Evolutionary conservation across 2,329 filamentous ascomycete species (phyloP).

Genomic region (Penicillium hesseltinei): DNA sequence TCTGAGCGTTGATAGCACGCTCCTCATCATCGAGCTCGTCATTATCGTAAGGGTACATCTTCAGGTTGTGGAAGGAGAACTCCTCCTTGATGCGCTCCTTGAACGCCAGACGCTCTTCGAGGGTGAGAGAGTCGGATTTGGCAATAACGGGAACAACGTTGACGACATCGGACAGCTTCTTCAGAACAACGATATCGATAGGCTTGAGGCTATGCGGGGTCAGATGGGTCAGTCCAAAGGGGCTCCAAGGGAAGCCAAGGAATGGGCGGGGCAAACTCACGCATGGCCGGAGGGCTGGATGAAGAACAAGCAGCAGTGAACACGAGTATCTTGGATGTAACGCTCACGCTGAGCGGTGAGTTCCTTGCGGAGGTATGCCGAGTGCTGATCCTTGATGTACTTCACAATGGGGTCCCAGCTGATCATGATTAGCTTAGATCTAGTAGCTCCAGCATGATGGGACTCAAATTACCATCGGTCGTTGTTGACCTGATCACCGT

Average conservation of each 20-base stretch:
- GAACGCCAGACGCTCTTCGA: slow-evolving; percentile 93
- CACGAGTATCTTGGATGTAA: slow-evolving; percentile 98
- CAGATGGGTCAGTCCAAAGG: neutral
- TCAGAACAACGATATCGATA: slow-evolving; percentile 98
- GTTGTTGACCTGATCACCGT: slow-evolving; percentile 98
- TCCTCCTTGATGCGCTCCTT: slow-evolving; percentile 99
- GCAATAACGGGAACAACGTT: slow-evolving; percentile 99
- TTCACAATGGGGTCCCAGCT: slow-evolving; percentile 99
- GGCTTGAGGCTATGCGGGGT: slow-evolving; percentile 68
- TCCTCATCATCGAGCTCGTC: slow-evolving; percentile 98
- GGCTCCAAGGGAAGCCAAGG: neutral
- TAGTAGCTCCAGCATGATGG: neutral
- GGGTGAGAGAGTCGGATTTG: slow-evolving; percentile 92
- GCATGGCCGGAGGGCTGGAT: slow-evolving; percentile 98
- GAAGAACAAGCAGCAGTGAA: slow-evolving; percentile 99
- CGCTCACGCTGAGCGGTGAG: slow-evolving; percentile 98
- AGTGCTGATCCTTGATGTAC: slow-evolving; percentile 99
- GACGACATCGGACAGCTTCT: slow-evolving; percentile 99
- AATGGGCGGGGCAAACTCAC: slow-evolving; percentile 31
- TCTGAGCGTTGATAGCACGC: slow-evolving; percentile 85
- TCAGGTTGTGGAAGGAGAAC: slow-evolving; percentile 98
- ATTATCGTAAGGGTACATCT: slow-evolving; percentile 99
- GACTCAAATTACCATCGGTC: slow-evolving; percentile 70
- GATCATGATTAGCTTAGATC: slow-evolving; percentile 21
- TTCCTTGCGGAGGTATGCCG: slow-evolving; percentile 97